Conservation (phyloP, 1,139 yeast species). For the Zygoascus meyerae region DNA sequence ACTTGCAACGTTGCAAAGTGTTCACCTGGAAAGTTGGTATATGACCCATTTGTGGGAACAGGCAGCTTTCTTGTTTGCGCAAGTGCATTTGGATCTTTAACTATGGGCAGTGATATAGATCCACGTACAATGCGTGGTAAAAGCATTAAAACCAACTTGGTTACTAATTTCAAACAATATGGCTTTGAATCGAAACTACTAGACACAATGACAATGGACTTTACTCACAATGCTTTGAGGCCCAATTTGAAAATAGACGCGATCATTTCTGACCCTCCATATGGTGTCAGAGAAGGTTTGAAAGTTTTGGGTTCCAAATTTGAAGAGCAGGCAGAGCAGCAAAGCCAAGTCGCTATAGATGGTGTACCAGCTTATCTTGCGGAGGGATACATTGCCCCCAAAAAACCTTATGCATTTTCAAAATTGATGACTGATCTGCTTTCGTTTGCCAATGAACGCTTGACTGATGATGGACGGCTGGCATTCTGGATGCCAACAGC, state of each 20-base stretch:
- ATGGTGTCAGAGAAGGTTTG: slow-evolving; percentile 93
- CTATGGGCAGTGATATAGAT: slow-evolving; percentile 89
- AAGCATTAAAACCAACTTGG: slow-evolving; percentile 40
- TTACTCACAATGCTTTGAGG: slow-evolving; percentile 83
- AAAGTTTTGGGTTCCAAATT: slow-evolving; percentile 85
- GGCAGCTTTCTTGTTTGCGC: slow-evolving; percentile 92
- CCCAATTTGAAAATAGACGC: slow-evolving; percentile 59
- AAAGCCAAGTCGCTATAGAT: slow-evolving; percentile 51
- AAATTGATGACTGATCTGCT: slow-evolving; percentile 71
- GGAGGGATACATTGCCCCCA: slow-evolving; percentile 85
- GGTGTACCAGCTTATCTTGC: slow-evolving; percentile 75
- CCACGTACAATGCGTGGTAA: slow-evolving; percentile 79
- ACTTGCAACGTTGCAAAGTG: slow-evolving; percentile 85
- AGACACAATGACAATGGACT: slow-evolving; percentile 88
- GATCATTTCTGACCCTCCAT: slow-evolving; percentile 95
- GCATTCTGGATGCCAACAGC: slow-evolving; percentile 99
- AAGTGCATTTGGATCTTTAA: slow-evolving; percentile 74
- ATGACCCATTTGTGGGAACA: slow-evolving; percentile 96
- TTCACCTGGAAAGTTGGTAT: slow-evolving; percentile 56
- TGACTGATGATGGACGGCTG: slow-evolving; percentile 70
- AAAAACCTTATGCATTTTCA: slow-evolving; percentile 81
- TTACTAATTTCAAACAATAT: slow-evolving; percentile 71
- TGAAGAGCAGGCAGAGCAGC: slow-evolving; percentile 60
- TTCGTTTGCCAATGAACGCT: slow-evolving; percentile 61
- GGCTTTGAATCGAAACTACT: slow-evolving; percentile 51